A percentile compares a stretch with the other conserved stretches of the same genome.
These are phyloP conservation scores for Nannochloropsis oceanica DNA, from an alignment of 108 stramenopile species.

Conservation along the genomic window DNA sequence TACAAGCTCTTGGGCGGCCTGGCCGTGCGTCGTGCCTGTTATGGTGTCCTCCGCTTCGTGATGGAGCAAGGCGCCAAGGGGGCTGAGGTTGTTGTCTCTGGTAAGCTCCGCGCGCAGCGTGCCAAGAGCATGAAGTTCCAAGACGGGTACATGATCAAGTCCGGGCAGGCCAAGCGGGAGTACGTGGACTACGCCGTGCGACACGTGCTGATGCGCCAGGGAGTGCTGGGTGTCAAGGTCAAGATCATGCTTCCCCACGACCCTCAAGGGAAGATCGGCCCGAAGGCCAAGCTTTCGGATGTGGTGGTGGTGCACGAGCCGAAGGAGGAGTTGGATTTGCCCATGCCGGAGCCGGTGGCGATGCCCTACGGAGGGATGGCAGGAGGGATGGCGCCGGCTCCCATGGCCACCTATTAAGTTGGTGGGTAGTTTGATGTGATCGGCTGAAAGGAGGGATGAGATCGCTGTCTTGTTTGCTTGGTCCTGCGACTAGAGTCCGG, in stretches of 20 bases:
- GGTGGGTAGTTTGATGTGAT: too few relatives aligned
- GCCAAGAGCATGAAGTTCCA: constrained; percentile 99
- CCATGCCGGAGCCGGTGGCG: not conserved
- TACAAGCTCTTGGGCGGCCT: constrained; percentile 97
- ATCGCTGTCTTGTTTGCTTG: not conserved
- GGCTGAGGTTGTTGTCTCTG: constrained; percentile 95
- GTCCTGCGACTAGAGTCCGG: too few relatives aligned
- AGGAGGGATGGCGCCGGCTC: not conserved
- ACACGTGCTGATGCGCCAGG: constrained; percentile 99
- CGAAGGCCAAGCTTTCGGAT: constrained; percentile 45
- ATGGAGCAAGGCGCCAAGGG: constrained; percentile 99
- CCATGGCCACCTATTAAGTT: not conserved
- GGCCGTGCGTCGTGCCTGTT: constrained; percentile 98
- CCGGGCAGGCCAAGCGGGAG: constrained; percentile 89
- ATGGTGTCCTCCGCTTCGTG: constrained; percentile 97
- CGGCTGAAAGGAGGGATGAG: not conserved
- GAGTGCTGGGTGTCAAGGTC: constrained; percentile 97
- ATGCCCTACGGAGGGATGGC: not conserved
- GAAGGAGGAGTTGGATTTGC: constrained; percentile 38
- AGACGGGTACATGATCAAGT: constrained; percentile 99
- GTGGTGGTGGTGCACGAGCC: constrained; percentile 47
- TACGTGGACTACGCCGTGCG: constrained; percentile 96
- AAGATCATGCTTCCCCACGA: constrained; percentile 96
- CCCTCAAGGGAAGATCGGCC: constrained; percentile 54
- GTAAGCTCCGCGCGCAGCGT: constrained; percentile 98